Base-by-base conservation (phyloP, 1,139 yeast species). In the Debaryomycetaceae sp. region DNA sequence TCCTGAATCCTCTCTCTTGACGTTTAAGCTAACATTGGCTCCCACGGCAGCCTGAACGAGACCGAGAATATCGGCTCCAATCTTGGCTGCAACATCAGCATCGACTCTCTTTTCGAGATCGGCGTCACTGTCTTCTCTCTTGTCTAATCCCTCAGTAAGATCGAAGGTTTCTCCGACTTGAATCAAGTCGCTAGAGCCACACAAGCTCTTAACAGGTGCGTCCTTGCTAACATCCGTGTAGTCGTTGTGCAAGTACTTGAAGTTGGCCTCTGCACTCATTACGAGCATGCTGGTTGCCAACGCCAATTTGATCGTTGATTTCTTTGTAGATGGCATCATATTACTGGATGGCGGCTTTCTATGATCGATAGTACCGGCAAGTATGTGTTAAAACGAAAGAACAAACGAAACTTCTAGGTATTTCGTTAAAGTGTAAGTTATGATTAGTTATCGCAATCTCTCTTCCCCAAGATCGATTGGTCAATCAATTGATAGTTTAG, bases 201-300 rank as follows among this genome's bases (percentile, higher is more conserved):
- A 45, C 31, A 40, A 45, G 34, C 33, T 27, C 17, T 37, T 43
- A 24, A 44, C 20, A 11, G 42, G 17, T 34, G 45, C 23, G n/a
- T 42, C 43, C 5, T 37, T 34, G 35, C 46, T 27, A 34, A 47
- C 42, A 27, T 47, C 48, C 31, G 48, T 43, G 39, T 47, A 47
- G 23, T 47, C 46, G 31, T 45, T 27, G 34, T 41, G 37, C 24
- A 45, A 41, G 13, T 27, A 43, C 43, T 41, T 45, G 42, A 45
- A 34, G 42, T 48, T 45, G 39, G 58, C 60, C 29, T 38, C 42
- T 22, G 44, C 52, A 36, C 49, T 52, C 34, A 41, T 39, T 37
- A 54, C 52, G 35, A 55, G 53, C 34, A 44, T 44, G 11, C 56
- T 42, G 39, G 57, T 47, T 38, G 58, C 43, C 38, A 56, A 45